Evolutionary conservation across 2,329 filamentous ascomycete species (phyloP), one percentile per base, ranked within the genome.

Genomic region (Alternaria gansuensis): DNA sequence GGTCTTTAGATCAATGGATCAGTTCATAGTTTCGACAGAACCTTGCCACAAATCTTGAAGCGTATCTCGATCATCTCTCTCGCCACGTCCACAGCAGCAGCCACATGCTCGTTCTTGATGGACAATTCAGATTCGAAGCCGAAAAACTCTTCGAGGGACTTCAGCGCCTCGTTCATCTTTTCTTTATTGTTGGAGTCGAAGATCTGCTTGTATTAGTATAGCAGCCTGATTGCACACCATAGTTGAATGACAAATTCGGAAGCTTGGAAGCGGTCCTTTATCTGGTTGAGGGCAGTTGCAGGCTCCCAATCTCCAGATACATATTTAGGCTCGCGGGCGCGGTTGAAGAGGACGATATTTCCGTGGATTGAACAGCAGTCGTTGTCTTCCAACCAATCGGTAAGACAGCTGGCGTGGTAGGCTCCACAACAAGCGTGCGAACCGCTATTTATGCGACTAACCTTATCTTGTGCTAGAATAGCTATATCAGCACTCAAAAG

Each of bases 361-460:
- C 7, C 1, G 13, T 40, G 37, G 3, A 23, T 24, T 2, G 39
- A 21, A 41, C 39, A 41, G 3, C 21, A 24, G 3, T 41, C 24
- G 21, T 41, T 9, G 3, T 24, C 6, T n/a, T 13, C 4, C 3
- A 41, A 3, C 0, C 24, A 11, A 0, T 1, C 0, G 24, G 2
- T 1, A 0, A 41, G 39, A 41, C 39, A 41, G 0, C 2, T 1
- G 0, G 3, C 6, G 39, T 21, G 24, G 3, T 41, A 41, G 11
- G 24, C 2, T 5, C 11, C 39, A 1, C 14, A 13, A 14, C 39
- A 26, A 6, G 2, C 2, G 17, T 37, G 36, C 8, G 10, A 9
- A 1, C 17, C 14, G 36, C 4, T 37, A 2, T 37, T 8, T 37
- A 37, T 37, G 2, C 33, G 13, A 13, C 13, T 14, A 13, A 14